These are phyloP conservation scores for Xanthoconium stramineum DNA, from an alignment of 768 basidiomycete genomes.

Conservation along the genomic window DNA sequence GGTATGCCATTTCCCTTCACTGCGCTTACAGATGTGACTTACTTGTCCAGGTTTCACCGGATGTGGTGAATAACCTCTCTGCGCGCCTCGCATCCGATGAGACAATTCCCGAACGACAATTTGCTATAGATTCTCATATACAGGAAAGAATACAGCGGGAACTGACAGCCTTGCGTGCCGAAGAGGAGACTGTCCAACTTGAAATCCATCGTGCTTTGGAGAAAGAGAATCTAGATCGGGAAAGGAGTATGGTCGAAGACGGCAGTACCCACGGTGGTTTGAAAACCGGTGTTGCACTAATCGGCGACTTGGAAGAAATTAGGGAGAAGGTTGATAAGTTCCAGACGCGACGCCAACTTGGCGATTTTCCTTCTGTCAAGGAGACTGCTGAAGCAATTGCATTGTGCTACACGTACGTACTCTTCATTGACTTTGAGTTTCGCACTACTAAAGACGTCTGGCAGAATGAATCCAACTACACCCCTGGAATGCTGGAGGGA, in stretches of 20 bases:
- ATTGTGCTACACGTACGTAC: conserved; percentile 66
- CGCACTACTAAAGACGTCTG: background rate
- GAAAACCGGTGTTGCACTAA: conserved; percentile 58
- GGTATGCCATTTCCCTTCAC: conserved; percentile 30
- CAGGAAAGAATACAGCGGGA: conserved; percentile 70
- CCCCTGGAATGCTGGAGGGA: conserved; percentile 75
- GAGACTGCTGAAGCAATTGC: conserved; percentile 56
- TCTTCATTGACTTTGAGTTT: background rate
- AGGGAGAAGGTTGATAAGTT: conserved; percentile 70
- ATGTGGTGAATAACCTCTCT: conserved; percentile 76
- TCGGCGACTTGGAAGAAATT: conserved; percentile 76
- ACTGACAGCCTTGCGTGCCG: conserved; percentile 57
- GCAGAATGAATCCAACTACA: conserved; percentile 42
- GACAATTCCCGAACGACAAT: conserved; percentile 66
- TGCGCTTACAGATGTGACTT: background rate
- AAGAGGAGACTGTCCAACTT: conserved; percentile 65
- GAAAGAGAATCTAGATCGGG: conserved; percentile 83
- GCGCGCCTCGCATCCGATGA: conserved; percentile 58
- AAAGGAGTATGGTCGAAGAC: conserved; percentile 52
- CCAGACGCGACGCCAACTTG: conserved; percentile 51
- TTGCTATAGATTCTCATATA: conserved; percentile 69
- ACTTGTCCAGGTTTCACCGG: conserved; percentile 66
- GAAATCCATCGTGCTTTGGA: conserved; percentile 80
- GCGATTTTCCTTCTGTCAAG: conserved; percentile 55
- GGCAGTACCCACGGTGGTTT: conserved; percentile 39